These are phyloP conservation scores for Pleurotus sapidus DNA, from an alignment of 768 basidiomycete species.

Conservation along the genomic window DNA sequence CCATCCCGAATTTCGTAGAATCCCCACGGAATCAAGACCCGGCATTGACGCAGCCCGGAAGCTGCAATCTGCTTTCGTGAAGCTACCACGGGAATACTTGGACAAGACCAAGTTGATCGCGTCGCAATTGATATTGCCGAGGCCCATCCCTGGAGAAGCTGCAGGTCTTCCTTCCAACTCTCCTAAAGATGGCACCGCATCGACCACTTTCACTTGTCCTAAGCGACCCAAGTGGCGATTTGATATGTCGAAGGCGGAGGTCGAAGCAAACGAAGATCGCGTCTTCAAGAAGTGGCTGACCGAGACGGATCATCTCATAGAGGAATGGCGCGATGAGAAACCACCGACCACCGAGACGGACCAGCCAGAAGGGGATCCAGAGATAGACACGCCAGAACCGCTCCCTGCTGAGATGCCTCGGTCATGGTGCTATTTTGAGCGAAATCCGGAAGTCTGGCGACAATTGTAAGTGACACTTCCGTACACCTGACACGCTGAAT, in stretches of 20 bases:
- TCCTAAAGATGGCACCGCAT: neutral
- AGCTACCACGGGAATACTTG: conserved; percentile 55
- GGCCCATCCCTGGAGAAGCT: conserved; percentile 49
- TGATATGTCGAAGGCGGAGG: conserved; percentile 83
- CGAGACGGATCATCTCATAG: conserved; percentile 56
- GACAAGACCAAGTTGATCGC: conserved; percentile 58
- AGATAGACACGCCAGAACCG: neutral
- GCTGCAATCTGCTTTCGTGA: conserved; percentile 71
- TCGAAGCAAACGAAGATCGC: conserved; percentile 89
- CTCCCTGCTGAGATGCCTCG: conserved; percentile 38
- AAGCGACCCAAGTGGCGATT: conserved; percentile 84
- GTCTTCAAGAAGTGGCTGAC: conserved; percentile 77
- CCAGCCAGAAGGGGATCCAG: no score
- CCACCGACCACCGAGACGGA: conserved; percentile 11
- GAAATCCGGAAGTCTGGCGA: conserved; percentile 94
- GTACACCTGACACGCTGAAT: conserved; percentile 10
- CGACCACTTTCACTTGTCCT: conserved; percentile 43
- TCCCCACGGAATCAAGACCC: conserved; percentile 19
- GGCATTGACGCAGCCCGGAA: conserved; percentile 41
- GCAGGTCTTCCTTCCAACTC: conserved; percentile 28
- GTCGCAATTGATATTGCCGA: conserved; percentile 43
- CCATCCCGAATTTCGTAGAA: conserved; percentile 22
- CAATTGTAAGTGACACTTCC: conserved; percentile 62
- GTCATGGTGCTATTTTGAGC: conserved; percentile 81
- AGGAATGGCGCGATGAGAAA: conserved; percentile 42